Evolutionary conservation across 169 alveolate genomes (phyloP).

Genomic region (Perkinsus chesapeaki): DNA sequence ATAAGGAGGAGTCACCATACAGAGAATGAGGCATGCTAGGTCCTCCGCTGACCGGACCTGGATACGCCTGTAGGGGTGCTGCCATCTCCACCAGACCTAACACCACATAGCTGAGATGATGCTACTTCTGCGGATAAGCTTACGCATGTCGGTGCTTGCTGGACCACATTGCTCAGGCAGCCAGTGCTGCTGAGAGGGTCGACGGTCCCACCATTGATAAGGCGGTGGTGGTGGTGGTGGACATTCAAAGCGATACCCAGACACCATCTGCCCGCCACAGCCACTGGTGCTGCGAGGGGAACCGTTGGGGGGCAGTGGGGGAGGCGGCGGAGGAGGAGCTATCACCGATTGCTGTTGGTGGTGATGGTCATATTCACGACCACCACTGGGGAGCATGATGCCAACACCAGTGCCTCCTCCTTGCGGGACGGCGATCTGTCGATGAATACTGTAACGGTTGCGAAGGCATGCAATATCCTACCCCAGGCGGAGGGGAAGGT

Average conservation of each 20-base stretch:
- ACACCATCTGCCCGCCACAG: not conserved
- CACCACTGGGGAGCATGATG: too few species aligned
- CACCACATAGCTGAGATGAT: not conserved
- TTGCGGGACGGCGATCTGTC: not conserved
- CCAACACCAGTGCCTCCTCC: not conserved
- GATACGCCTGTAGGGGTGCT: not conserved
- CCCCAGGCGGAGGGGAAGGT: not conserved
- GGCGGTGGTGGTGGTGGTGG: too few species aligned
- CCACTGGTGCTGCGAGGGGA: not conserved
- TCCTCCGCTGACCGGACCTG: not conserved
- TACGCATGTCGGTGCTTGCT: slow-evolving; percentile 5
- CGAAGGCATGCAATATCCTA: not conserved
- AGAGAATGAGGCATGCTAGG: too few species aligned
- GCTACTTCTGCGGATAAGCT: not conserved
- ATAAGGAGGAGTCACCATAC: too few species aligned
- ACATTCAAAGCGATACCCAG: too few species aligned
- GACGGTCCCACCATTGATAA: too few species aligned
- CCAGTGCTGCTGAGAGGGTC: too few species aligned
- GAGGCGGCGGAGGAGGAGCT: not conserved
- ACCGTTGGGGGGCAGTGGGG: not conserved
- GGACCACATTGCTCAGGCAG: too few species aligned
- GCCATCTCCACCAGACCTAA: not conserved
- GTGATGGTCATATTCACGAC: too few species aligned
- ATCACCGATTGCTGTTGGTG: not conserved
- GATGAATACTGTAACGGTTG: not conserved